Evolutionary conservation across 768 basidiomycete species (phyloP).

Genomic region (Mycena leptocephala): DNA sequence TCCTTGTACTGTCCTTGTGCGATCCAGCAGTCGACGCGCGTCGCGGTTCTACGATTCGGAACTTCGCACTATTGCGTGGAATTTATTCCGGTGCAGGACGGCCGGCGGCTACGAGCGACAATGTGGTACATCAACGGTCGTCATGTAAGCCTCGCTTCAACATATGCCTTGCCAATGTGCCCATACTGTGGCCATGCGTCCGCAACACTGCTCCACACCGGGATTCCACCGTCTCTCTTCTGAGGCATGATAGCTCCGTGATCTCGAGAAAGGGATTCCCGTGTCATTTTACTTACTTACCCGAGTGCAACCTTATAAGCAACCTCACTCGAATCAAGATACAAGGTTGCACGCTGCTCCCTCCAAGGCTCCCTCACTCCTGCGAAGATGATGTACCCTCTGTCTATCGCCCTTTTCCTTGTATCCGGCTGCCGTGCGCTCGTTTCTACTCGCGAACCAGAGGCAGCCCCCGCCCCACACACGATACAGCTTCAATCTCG

Average conservation of each 20-base stretch:
- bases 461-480: background rate
- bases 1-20: too few species aligned
- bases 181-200: background rate
- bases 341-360: background rate
- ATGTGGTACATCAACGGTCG: slow-evolving; percentile 15
- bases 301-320: background rate
- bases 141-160: background rate
- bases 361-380: background rate
- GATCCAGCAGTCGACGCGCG: too few species aligned
- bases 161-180: background rate
- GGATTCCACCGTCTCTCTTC: too few species aligned
- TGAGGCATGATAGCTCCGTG: background rate
- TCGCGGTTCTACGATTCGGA: too few species aligned
- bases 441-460: background rate
- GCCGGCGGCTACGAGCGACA: background rate
- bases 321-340: background rate
- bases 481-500: slow-evolving; percentile 28
- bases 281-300: too few species aligned
- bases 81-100: background rate
- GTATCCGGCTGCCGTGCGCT: background rate
- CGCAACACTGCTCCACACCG: background rate
- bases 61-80: too few species aligned
- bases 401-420: background rate
- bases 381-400: slow-evolving; percentile 1
- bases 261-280: background rate